A percentile compares a stretch with the other conserved stretches of the same genome.
Evolutionary conservation across 2,329 filamentous ascomycete genomes (phyloP).

Genomic region (Whalleya microplaca): DNA sequence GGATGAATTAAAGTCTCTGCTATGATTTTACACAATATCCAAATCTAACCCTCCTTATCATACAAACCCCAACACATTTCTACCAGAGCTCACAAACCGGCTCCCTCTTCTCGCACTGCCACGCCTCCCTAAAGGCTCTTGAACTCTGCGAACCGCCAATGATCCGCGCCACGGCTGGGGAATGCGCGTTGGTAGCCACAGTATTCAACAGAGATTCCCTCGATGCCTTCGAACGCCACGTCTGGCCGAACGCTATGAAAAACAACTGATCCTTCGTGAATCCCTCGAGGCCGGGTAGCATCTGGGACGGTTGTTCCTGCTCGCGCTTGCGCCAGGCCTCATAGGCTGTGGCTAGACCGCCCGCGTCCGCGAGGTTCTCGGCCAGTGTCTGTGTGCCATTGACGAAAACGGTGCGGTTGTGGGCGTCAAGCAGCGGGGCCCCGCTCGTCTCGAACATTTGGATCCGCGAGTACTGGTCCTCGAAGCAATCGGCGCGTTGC

Average conservation of each 20-base stretch:
- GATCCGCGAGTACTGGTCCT: conserved; percentile 68
- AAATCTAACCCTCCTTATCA: too few species aligned
- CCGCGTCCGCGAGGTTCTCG: conserved; percentile 75
- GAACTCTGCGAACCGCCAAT: conserved; percentile 66
- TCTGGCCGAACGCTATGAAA: conserved; percentile 66
- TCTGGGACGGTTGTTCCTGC: conserved; percentile 51
- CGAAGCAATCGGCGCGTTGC: conserved; percentile 65
- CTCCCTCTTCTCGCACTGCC: conserved; percentile 2
- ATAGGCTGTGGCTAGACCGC: conserved; percentile 65
- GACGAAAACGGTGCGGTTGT: conserved; percentile 44
- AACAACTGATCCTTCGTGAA: conserved; percentile 73
- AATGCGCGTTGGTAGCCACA: conserved; percentile 64
- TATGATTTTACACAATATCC: too few species aligned
- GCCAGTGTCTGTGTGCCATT: conserved; percentile 66
- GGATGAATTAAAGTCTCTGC: too few species aligned
- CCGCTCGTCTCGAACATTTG: conserved; percentile 60
- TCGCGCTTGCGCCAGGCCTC: conserved; percentile 67
- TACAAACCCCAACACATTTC: too few species aligned
- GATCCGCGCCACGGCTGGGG: conserved; percentile 62
- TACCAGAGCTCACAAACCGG: conserved; percentile 15
- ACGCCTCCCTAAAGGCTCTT: conserved; percentile 47
- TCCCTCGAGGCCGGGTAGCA: conserved; percentile 62
- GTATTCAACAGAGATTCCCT: conserved; percentile 56
- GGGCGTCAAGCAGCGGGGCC: conserved; percentile 48
- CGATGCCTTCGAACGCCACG: conserved; percentile 63